Evolutionary conservation across 768 basidiomycete species (phyloP).

Genomic region (Tephrocybe sp.): DNA sequence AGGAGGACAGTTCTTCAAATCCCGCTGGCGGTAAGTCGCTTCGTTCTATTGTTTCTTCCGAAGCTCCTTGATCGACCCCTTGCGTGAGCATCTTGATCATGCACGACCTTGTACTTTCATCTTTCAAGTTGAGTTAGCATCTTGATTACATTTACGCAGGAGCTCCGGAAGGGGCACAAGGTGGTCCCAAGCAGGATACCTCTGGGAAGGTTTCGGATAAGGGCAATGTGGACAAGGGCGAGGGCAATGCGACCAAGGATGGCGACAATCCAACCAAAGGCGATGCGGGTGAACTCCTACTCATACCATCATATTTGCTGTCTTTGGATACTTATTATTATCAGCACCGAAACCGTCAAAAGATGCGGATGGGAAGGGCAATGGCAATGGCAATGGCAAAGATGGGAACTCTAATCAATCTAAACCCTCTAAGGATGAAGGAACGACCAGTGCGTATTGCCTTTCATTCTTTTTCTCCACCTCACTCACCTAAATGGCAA

Average conservation of each 20-base stretch:
- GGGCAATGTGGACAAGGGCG: background rate
- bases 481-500: background rate
- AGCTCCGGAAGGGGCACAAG: conserved; percentile 6
- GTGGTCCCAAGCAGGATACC: background rate
- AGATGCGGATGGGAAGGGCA: background rate
- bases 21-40: conserved; percentile 18
- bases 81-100: background rate
- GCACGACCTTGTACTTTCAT: background rate
- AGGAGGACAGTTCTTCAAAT: conserved; percentile 4
- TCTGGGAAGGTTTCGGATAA: conserved; percentile 3
- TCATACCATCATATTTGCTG: too few relatives aligned
- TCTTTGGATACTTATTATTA: background rate
- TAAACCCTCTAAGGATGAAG: background rate
- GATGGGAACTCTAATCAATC: background rate
- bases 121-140: background rate
- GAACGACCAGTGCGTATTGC: background rate
- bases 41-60: background rate
- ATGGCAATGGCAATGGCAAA: background rate
- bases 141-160: conserved; percentile 8
- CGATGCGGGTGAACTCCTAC: background rate
- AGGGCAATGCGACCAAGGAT: background rate
- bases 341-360: background rate
- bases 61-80: background rate
- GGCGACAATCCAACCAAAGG: background rate
- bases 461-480: background rate